Evolutionary conservation across 306 rosid genomes (phyloP), one percentile per base, ranked within the genome.

Genomic region (Carpinus fangiana): DNA sequence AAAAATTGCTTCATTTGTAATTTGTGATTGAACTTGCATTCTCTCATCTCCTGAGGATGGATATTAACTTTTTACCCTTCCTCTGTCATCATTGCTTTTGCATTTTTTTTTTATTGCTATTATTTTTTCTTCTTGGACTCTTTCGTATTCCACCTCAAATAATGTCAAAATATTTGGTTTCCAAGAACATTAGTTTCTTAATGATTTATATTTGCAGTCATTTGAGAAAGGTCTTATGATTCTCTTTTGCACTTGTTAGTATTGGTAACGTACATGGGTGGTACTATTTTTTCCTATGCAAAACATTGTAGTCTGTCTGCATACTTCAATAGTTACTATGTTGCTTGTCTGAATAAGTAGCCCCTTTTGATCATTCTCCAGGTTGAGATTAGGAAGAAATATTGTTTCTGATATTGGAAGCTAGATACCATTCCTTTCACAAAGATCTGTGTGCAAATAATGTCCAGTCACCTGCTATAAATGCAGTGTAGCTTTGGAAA

Each of bases 401-500:
- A 12, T 8, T 20, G 18, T 61, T 67, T 16, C 72, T 41, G 38
- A 9, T 48, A 56, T 12, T 61, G 9, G 60, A 48, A 34, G 60
- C 28, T 45, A 28, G 17, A 48, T 34, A 61, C 16, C 28, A 61
- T n/a, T n/a, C 26, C n/a, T 41, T 18, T 18, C 8, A 1, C 52
- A 60, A 57, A 73, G 73, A 73, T 62, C 36, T 2, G 47, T 8
- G 20, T 12, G 51, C 26, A 60, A 79, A 70, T 65, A 76, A 84
- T 76, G 75, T 73, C 26, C 46, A 55, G 34, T 47, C 50, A 26
- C 73, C 56, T 60, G 43, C 79, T 72, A 75, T 82, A 73, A 77
- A 82, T 79, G 84, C 88, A 73, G 65, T 74, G 74, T 68, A 48
- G 81, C 46, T 70, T 23, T 56, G 77, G 84, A 68, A 68, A 88